A percentile compares a stretch with the other conserved stretches of the same genome.
Conservation (phyloP, 2,329 filamentous ascomycete genomes). For the Monilinia vaccinii-corymbosi region DNA sequence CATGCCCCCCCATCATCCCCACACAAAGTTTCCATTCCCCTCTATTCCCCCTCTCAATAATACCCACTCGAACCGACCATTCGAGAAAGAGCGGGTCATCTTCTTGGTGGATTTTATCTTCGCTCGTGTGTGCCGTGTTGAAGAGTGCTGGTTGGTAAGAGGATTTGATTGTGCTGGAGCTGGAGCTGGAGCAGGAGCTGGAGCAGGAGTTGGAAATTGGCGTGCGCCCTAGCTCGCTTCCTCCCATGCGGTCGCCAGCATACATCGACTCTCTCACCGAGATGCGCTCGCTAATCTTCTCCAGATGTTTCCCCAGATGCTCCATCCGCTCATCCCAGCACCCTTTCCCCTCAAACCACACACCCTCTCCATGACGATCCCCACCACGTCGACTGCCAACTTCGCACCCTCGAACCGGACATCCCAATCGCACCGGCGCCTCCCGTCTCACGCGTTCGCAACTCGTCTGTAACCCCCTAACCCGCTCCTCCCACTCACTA, state of each 20-base stretch:
- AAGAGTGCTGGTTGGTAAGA: too few relatives aligned
- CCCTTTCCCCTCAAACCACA: slow-evolving; percentile 48
- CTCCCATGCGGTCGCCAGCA: background rate
- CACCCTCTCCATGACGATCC: background rate
- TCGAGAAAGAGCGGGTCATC: slow-evolving; percentile 17
- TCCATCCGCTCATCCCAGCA: slow-evolving; percentile 82
- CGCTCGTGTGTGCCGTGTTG: background rate
- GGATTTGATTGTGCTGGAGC: too few relatives aligned
- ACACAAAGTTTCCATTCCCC: slow-evolving; percentile 2
- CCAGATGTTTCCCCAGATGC: slow-evolving; percentile 74
- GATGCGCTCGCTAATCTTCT: slow-evolving; percentile 37
- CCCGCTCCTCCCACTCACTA: slow-evolving; percentile 40
- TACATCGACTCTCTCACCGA: too few relatives aligned
- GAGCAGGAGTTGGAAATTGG: too few relatives aligned
- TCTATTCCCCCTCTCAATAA: slow-evolving; percentile 15
- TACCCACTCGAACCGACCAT: slow-evolving; percentile 17
- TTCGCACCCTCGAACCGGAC: slow-evolving; percentile 53
- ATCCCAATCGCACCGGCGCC: slow-evolving; percentile 51
- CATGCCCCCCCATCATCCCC: background rate
- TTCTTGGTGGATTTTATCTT: slow-evolving; percentile 3
- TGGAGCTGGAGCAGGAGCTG: too few relatives aligned
- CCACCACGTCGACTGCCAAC: too few relatives aligned
- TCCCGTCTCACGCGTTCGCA: slow-evolving; percentile 54
- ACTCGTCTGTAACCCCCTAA: slow-evolving; percentile 46
- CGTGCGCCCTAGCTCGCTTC: background rate